These are phyloP conservation scores for Beauveria brongniartii DNA, from an alignment of 2,329 filamentous ascomycete genomes.

Conservation along the genomic window DNA sequence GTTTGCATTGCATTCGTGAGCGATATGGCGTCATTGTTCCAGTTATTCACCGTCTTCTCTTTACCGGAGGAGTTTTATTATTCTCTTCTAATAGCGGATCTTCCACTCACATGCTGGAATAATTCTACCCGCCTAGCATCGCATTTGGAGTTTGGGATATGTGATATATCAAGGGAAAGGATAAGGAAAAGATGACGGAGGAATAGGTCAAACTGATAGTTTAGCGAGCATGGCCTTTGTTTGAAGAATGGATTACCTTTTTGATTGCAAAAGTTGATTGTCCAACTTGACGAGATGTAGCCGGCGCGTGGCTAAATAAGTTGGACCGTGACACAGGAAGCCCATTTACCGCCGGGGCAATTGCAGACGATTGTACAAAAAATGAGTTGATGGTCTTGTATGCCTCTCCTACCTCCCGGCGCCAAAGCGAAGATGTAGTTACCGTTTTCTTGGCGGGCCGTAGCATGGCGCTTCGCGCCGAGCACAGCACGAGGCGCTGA, in stretches of 20 bases:
- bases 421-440: no score
- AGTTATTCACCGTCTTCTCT: neutral
- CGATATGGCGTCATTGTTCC: neutral
- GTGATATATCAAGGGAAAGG: neutral
- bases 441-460: no score
- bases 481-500: no score
- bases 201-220: conserved; percentile 1
- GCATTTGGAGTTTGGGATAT: neutral
- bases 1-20: neutral
- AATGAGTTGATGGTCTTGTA: no score
- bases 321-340: no score
- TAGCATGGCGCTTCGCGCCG: no score
- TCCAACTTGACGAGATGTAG: no score
- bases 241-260: neutral
- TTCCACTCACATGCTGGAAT: neutral
- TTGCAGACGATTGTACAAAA: no score
- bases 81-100: neutral
- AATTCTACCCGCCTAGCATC: conserved; percentile 2
- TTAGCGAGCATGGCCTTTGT: neutral
- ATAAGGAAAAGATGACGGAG: neutral
- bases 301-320: neutral
- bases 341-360: no score
- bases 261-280: neutral
- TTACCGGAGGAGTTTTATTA: neutral
- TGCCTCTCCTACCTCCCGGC: no score